These are phyloP conservation scores for Conticribra guillardii DNA, from an alignment of 108 stramenopile species.

Conservation along the genomic window DNA sequence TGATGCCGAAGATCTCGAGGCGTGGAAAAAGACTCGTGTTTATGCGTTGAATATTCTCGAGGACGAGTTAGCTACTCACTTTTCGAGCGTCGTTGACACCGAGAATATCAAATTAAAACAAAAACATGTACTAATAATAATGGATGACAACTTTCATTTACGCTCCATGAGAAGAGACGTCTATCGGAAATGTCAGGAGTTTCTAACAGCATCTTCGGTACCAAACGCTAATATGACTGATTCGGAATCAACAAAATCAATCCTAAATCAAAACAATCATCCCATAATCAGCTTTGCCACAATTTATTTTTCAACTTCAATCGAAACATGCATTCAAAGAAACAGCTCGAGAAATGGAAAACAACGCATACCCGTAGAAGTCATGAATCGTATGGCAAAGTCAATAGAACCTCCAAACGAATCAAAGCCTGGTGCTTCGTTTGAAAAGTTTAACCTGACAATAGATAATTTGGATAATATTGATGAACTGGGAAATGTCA, in stretches of 20 bases:
- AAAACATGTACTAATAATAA: conserved; percentile 50
- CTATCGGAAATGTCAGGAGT: conserved; percentile 54
- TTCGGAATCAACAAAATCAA: too few relatives aligned
- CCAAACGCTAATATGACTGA: too few relatives aligned
- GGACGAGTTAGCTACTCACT: conserved; percentile 38
- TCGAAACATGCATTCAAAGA: conserved; percentile 59
- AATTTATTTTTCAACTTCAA: conserved; percentile 55
- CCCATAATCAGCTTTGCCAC: conserved; percentile 57
- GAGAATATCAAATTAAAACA: background rate
- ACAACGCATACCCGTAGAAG: conserved; percentile 51
- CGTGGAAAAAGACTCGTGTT: conserved; percentile 71
- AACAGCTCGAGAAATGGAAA: conserved; percentile 56
- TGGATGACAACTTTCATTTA: conserved; percentile 87
- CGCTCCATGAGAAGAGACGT: conserved; percentile 81
- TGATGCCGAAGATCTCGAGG: conserved; percentile 42
- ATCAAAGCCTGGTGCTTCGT: conserved; percentile 37
- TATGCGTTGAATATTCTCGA: conserved; percentile 54
- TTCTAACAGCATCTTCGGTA: conserved; percentile 28
- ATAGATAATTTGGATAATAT: conserved; percentile 18
- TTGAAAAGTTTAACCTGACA: conserved; percentile 41
- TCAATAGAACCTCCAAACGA: conserved; percentile 66
- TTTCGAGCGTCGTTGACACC: conserved; percentile 7
- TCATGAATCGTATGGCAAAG: conserved; percentile 58
- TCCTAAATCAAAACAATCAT: too few relatives aligned
- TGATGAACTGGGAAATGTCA: background rate